Base-by-base conservation (phyloP, 2,329 filamentous ascomycete genomes). In the Aspergillus cejpii region DNA sequence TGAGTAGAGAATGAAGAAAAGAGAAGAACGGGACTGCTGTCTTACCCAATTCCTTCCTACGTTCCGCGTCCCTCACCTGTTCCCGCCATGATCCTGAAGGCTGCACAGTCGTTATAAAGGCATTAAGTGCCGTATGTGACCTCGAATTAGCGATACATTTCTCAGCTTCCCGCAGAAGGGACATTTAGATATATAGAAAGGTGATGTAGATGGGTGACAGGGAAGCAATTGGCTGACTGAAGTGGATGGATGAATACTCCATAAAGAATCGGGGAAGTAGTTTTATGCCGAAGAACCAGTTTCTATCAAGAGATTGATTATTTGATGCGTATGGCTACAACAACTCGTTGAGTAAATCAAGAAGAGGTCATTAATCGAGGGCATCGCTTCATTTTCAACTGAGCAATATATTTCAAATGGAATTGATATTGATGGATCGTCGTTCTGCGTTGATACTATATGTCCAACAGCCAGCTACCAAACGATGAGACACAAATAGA, bases 131-230 rank as follows among this genome's bases (percentile, higher is more conserved):
- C 11, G 57, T 50, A 43, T 63, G 56, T 19, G 61, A 52, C 51
- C 61, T 62, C 49, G 68, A 67, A 38, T 69, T 70, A 57, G 61
- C 62, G 49, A 70, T 55, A 49, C 64, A 70, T 62, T 51, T 69
- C 54, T 71, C 67, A 46, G 68, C 68, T 58, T 70, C 66, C 36
- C 67, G 66, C 58, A 70, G 47, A 50, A 71, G 62, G 57, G 66
- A 70, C 68, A 71, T 71, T 64, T 60, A 66, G 60, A 44, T 31
- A 24, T 36, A 38, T 27, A 12, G 17, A 23, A 31, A 15, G 23
- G 15, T 8, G 43, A 39, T 37, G 23, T 24, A 24, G 23, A 8
- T 15, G 20, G 37, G 31, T 43, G 27, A 31, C 24, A 15, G 21
- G 19, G 33, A 15, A 28, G 27, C 14, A 6, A 21, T 11, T 21